phyloP scores from a whole-genome alignment of 768 basidiomycete species.

The Terana coerulea region DNA sequence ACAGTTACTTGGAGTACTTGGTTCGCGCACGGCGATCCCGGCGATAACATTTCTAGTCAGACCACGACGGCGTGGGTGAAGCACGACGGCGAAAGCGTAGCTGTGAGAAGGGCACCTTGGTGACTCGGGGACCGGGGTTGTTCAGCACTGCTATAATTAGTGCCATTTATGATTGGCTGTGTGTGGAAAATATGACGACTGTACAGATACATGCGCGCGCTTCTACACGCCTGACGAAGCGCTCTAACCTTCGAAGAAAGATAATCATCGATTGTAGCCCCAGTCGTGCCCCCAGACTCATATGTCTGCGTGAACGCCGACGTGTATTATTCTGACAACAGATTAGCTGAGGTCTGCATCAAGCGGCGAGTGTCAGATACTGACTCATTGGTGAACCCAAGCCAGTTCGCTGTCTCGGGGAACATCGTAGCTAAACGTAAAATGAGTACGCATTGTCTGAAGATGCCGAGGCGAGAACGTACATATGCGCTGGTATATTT shows the following conservation, averaged over 20 bases:
- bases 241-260: no score
- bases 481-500: constrained; percentile 59
- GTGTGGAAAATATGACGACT: no score
- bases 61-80: constrained; percentile 38
- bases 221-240: no score
- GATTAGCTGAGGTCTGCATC: neutral
- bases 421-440: constrained; percentile 49
- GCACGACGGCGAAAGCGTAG: no score
- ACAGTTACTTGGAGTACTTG: constrained; percentile 53
- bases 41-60: constrained; percentile 15
- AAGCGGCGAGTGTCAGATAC: constrained; percentile 19
- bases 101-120: no score
- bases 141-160: no score
- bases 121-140: no score
- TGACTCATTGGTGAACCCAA: constrained; percentile 53
- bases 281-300: constrained; percentile 21
- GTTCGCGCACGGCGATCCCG: constrained; percentile 24
- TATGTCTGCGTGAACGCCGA: constrained; percentile 53
- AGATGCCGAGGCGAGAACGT: constrained; percentile 13
- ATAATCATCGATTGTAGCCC: no score
- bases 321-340: constrained; percentile 45
- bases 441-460: neutral
- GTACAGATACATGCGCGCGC: no score
- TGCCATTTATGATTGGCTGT: no score
- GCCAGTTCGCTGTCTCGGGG: constrained; percentile 59